Base-by-base conservation (phyloP, 2,329 filamentous ascomycete genomes). In the Fusarium penzigii region DNA sequence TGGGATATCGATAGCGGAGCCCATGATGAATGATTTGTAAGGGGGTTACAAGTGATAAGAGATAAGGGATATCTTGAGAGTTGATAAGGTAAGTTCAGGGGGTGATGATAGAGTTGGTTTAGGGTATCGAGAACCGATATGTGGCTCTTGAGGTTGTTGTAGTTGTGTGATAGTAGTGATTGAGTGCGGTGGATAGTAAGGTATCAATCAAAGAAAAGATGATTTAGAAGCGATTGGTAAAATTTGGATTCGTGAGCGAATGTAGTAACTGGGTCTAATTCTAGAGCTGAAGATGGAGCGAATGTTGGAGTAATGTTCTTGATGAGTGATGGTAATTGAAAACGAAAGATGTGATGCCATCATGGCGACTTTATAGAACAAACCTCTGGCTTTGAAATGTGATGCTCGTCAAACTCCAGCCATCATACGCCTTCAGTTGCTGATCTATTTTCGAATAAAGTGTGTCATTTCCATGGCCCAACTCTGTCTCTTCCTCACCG, bases 281-380 rank as follows among this genome's bases (percentile, higher is more conserved):
- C 11, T 17, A 16, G 39, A 42, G 29, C 48, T 34, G 38, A 6
- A 39, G 7, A 12, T 9, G 17, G 46, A 61, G 58, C 55, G 58
- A 61, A 42, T 49, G 58, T 59, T 36, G 16, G n/a, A 40, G 46
- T 50, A 52, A 51, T 42, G 32, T 39, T 45, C 16, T 10, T 52
- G 20, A 42, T 16, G 10, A 42, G 3, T 17, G 6, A n/a, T 42
- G 3, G 5, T 32, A n/a, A 25, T 17, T 16, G 3, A 16, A 14
- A 16, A 17, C 9, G 16, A 25, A 29, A 32, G 5, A 42, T 41
- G 20, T 25, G 11, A 25, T 20, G 29, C 34, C 5, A 42, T 11
- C 20, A 16, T 49, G 32, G 16, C 42, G 14, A 17, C 49, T 61
- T 49, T 61, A 61, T 61, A 58, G 9, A 32, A 17, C 32, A 14